A percentile compares a stretch with the other conserved stretches of the same genome.
These are phyloP conservation scores for Ustilago shanxiensis DNA, from an alignment of 1,284 basidiomycete genomes.

Conservation along the genomic window DNA sequence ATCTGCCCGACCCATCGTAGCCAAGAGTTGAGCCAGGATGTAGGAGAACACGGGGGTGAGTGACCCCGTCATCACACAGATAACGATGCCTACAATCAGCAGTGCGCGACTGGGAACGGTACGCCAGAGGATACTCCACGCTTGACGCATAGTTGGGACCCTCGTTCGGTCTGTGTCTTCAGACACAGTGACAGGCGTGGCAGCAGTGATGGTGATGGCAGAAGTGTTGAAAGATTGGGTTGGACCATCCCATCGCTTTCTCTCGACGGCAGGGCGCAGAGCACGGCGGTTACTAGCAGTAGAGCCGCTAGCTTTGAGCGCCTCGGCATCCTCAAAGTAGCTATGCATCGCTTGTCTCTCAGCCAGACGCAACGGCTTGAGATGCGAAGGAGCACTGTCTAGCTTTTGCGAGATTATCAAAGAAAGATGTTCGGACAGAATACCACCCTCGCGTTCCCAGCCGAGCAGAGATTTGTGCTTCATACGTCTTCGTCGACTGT, in stretches of 20 bases:
- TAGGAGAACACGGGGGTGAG: slow-evolving; percentile 92
- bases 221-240: background rate
- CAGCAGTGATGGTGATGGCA: background rate
- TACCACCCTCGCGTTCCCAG: slow-evolving; percentile 31
- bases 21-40: slow-evolving; percentile 84
- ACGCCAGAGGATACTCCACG: slow-evolving; percentile 75
- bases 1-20: slow-evolving; percentile 76
- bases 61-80: slow-evolving; percentile 77
- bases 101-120: slow-evolving; percentile 82
- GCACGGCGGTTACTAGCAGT: slow-evolving; percentile 40
- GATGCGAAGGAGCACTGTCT: slow-evolving; percentile 29
- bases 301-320: slow-evolving; percentile 32
- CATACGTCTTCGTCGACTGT: slow-evolving; percentile 71
- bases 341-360: slow-evolving; percentile 39
- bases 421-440: slow-evolving; percentile 41
- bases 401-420: slow-evolving; percentile 39
- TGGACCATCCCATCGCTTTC: slow-evolving; percentile 24
- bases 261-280: slow-evolving; percentile 4
- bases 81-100: slow-evolving; percentile 77
- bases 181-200: background rate
- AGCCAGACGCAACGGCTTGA: slow-evolving; percentile 39
- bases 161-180: background rate
- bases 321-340: slow-evolving; percentile 40
- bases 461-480: slow-evolving; percentile 41
- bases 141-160: slow-evolving; percentile 20